phyloP scores from a whole-genome alignment of 2,329 filamentous ascomycete species.

The Talaromyces sp. region DNA sequence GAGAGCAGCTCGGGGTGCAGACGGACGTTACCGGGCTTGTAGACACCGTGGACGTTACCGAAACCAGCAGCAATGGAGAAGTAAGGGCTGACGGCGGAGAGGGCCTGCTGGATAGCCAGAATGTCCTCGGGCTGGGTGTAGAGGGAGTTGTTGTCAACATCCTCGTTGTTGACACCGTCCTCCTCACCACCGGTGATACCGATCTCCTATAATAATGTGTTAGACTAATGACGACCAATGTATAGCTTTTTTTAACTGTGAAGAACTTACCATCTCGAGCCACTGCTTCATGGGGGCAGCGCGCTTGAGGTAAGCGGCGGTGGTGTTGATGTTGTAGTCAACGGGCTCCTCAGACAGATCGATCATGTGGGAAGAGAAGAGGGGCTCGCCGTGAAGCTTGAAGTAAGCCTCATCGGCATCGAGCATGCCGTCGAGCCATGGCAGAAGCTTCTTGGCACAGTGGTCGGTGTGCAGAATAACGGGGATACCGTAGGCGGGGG shows the following conservation, averaged over 20 bases:
- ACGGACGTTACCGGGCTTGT: conserved; percentile 97
- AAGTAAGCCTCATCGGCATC: conserved; percentile 94
- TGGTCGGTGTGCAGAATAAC: conserved; percentile 97
- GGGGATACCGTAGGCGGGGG: conserved; percentile 84
- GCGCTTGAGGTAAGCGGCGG: conserved; percentile 89
- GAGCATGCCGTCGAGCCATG: conserved; percentile 95
- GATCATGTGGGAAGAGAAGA: conserved; percentile 98
- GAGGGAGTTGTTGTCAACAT: conserved; percentile 92
- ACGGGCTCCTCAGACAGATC: conserved; percentile 92
- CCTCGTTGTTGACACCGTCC: conserved; percentile 98
- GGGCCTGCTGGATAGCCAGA: conserved; percentile 83
- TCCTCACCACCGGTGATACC: conserved; percentile 97
- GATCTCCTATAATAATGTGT: conserved; percentile 61
- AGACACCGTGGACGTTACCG: conserved; percentile 98
- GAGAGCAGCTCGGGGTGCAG: conserved; percentile 92
- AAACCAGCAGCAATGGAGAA: conserved; percentile 98
- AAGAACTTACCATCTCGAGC: conserved; percentile 82
- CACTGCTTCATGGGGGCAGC: conserved; percentile 97
- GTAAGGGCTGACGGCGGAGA: conserved; percentile 85
- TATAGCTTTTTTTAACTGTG: neutral
- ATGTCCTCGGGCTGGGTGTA: conserved; percentile 99
- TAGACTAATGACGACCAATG: conserved; percentile 6
- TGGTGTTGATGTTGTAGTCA: conserved; percentile 88
- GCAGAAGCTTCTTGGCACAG: conserved; percentile 98
- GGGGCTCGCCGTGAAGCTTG: conserved; percentile 87